These are phyloP conservation scores for Backusella psychrophila DNA, from an alignment of 192 early-diverging fungal genomes.

Conservation along the genomic window DNA sequence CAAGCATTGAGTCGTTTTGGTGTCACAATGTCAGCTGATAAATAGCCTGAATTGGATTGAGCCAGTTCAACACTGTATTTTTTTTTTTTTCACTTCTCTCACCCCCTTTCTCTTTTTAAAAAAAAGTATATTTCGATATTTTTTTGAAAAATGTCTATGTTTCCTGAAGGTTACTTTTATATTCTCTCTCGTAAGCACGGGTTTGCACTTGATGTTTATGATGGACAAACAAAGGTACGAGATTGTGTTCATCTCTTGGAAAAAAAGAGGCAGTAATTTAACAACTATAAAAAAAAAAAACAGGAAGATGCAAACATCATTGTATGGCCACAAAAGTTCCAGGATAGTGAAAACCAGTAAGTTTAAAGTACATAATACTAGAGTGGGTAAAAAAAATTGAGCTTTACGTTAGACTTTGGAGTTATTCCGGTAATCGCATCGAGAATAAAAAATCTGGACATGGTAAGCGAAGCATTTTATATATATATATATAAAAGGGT, in stretches of 20 bases:
- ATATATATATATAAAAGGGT: too few relatives aligned
- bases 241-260: neutral
- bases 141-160: neutral
- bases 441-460: slow-evolving; percentile 36
- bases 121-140: neutral
- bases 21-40: neutral
- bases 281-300: neutral
- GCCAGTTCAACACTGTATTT: neutral
- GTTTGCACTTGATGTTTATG: slow-evolving; percentile 35
- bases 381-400: neutral
- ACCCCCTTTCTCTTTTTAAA: neutral
- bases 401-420: slow-evolving; percentile 24
- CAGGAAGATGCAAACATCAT: slow-evolving; percentile 33
- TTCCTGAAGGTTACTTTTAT: slow-evolving; percentile 29
- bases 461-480: slow-evolving; percentile 18
- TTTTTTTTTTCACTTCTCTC: slow-evolving; percentile 4
- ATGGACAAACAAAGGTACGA: slow-evolving; percentile 32
- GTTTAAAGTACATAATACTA: neutral
- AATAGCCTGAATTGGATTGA: neutral
- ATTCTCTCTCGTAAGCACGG: slow-evolving; percentile 37
- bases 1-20: neutral
- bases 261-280: neutral
- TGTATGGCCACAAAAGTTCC: slow-evolving; percentile 41
- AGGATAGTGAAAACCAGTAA: slow-evolving; percentile 41
- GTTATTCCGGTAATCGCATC: slow-evolving; percentile 25